phyloP scores from a whole-genome alignment of 208 protist genomes.

The Acanthamoeba castellanii region DNA sequence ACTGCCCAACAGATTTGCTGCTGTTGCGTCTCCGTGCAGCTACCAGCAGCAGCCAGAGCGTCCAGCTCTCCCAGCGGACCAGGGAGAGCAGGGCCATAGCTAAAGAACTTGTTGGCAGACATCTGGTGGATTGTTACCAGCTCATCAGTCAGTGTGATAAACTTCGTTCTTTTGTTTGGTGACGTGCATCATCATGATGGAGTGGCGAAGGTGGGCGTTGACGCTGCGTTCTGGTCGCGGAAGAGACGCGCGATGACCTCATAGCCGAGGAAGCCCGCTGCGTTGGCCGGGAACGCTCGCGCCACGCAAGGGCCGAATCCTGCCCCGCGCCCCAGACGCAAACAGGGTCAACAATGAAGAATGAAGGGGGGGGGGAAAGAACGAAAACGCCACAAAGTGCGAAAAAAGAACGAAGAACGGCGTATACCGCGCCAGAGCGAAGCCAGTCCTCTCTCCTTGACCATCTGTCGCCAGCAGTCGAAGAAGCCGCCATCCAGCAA shows the following conservation, averaged over 20 bases:
- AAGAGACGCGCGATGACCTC: slow-evolving; percentile 29
- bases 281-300: slow-evolving; percentile 72
- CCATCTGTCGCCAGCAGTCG: slow-evolving; percentile 42
- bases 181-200: no score
- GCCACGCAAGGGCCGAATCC: slow-evolving; percentile 61
- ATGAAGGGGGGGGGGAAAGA: neutral
- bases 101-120: no score
- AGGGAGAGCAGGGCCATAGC: no score
- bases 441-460: neutral
- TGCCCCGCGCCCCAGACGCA: neutral
- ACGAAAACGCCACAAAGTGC: neutral
- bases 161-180: no score
- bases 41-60: no score
- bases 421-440: slow-evolving; percentile 7
- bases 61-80: no score
- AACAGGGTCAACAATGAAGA: neutral
- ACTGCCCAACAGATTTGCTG: no score
- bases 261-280: slow-evolving; percentile 61
- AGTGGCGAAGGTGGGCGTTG: no score
- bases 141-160: no score
- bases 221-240: slow-evolving; percentile 20
- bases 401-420: neutral
- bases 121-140: no score
- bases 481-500: slow-evolving; percentile 55
- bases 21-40: no score